Base-by-base conservation (phyloP, 2,329 filamentous ascomycete species). In the Colletotrichum magnum region DNA sequence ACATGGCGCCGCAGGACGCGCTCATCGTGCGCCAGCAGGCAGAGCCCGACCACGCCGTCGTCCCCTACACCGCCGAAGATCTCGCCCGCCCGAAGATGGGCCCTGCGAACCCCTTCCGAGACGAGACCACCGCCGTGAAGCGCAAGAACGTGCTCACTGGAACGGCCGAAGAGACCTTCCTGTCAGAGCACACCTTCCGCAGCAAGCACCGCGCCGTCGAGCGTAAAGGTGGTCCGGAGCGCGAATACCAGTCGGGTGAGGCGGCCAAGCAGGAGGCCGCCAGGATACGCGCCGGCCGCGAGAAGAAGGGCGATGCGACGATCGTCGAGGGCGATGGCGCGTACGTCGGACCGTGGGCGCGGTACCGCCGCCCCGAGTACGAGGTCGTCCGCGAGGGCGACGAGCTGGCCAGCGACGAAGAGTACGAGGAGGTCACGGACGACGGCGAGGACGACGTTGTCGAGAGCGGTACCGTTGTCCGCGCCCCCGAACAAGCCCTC, bases 301-400 rank as follows among this genome's bases (percentile, higher is more conserved):
- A 98, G 80, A 90, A 85, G 73, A 98, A 96, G 77, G 96, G 96
- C 56, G 91, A 95, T 77, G 89, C 94, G 50, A 90, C 91, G 18
- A 87, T 98, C 47, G 92, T 95, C 0, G 95, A 97, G 75, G 96
- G 96, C 0, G 90, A 94, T 7, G 92, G 92, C 62, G 92, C 94
- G 53, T 99, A 99, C 80, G 88, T 97, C 45, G 97, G 97, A 0
- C 97, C 96, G 0, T 99, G 97, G 97, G 97, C 96, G 9, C 91
- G 88, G 78, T 97, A 97, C 77, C 87, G 87, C 74, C 86, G 90
- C 72, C 85, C 90, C 58, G 90, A 95, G 72, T 92, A 93, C 74
- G 92, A 94, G 72, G 88, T 93, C 68, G 90, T 93, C 18, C 90
- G 86, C 57, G 89, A 90, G n/a, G 92, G 90, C 52, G 93, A 93